Conservation (phyloP, 2,329 filamentous ascomycete species). For the Shiraia bambusicola region DNA sequence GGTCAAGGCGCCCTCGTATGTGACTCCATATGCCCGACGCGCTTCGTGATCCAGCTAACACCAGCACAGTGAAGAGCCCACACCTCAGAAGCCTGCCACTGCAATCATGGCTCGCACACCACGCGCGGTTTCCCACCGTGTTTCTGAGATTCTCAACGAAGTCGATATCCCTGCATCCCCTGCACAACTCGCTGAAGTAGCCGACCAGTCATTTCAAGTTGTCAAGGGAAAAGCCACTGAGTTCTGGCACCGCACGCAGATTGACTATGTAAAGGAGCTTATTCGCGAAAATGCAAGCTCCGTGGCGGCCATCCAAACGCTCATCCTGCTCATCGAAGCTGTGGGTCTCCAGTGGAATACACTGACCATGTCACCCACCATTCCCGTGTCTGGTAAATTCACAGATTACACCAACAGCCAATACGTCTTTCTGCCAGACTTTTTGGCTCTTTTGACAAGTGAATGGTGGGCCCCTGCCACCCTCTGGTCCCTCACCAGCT, state of each 20-base stretch:
- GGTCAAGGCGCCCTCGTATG: slow-evolving; percentile 38
- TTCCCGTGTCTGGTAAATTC: slow-evolving; percentile 67
- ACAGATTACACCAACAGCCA: slow-evolving; percentile 59
- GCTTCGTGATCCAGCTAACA: slow-evolving; percentile 30
- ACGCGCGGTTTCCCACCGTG: slow-evolving; percentile 48
- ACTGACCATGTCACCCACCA: slow-evolving; percentile 69
- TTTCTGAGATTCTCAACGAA: slow-evolving; percentile 58
- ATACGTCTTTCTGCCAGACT: slow-evolving; percentile 71
- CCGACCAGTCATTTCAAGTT: slow-evolving; percentile 69
- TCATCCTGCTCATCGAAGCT: slow-evolving; percentile 62
- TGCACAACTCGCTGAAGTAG: slow-evolving; percentile 59
- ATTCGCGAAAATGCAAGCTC: slow-evolving; percentile 72
- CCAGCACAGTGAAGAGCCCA: slow-evolving; percentile 42
- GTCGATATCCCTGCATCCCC: slow-evolving; percentile 71
- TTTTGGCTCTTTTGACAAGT: slow-evolving; percentile 73
- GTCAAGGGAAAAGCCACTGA: slow-evolving; percentile 65
- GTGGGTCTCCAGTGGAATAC: slow-evolving; percentile 69
- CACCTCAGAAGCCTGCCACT: slow-evolving; percentile 45
- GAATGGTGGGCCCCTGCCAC: slow-evolving; percentile 82
- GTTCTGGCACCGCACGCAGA: slow-evolving; percentile 65
- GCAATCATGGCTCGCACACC: slow-evolving; percentile 45
- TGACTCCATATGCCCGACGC: slow-evolving; percentile 20
- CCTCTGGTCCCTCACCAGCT: slow-evolving; percentile 73
- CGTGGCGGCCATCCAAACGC: slow-evolving; percentile 53
- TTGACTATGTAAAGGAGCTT: slow-evolving; percentile 65